Evolutionary conservation across 2,329 filamentous ascomycete genomes (phyloP), one percentile per base, ranked within the genome.

Genomic region (Microdochium nivale): DNA sequence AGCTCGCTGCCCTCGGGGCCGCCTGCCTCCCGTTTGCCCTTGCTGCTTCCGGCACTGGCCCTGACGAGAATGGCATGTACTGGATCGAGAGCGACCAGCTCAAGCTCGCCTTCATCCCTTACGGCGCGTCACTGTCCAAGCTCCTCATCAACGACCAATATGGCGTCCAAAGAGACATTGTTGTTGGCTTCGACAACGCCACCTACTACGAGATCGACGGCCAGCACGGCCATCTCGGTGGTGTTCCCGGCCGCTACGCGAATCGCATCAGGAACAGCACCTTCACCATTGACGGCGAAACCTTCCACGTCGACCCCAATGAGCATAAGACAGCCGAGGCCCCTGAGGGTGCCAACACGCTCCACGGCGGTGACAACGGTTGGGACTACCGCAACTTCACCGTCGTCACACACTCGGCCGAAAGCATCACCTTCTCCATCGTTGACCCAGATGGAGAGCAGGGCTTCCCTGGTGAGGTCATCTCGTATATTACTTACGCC

Each of bases 361-460:
- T 89, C 37, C 86, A 89, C 64, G 85, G 86, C 49, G 85, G 84
- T 8, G 75, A 79, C 1, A 74, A 87, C 59, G 86, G 86, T 47
- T 90, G 87, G 84, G 87, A 90, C 65, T 88, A 78, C 70, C 78
- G 86, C 57, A 88, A 90, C 70, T 92, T 87, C 67, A 88, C 84
- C 25, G 82, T 91, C 23, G 79, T 84, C n/a, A 72, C 84, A 2
- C 78, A 89, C 68, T 83, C 80, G 11, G 67, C 73, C 47, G 74
- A 75, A 64, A 86, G 79, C 63, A 87, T 92, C 65, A 90, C 86
- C 43, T 92, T 91, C 67, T 82, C 80, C 53, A 76, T 92, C 47
- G 78, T 84, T 51, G 88, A 92, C 62, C 75, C 80, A 1, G 86
- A 86, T 65, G 86, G 86, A 58, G 78, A 86, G 63, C 76, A 88